Percentiles rank a stretch among this genome's conserved stretches.
phyloP scores from a whole-genome alignment of 2,329 filamentous ascomycete genomes.

The Sclerotinia sclerotiorum region DNA sequence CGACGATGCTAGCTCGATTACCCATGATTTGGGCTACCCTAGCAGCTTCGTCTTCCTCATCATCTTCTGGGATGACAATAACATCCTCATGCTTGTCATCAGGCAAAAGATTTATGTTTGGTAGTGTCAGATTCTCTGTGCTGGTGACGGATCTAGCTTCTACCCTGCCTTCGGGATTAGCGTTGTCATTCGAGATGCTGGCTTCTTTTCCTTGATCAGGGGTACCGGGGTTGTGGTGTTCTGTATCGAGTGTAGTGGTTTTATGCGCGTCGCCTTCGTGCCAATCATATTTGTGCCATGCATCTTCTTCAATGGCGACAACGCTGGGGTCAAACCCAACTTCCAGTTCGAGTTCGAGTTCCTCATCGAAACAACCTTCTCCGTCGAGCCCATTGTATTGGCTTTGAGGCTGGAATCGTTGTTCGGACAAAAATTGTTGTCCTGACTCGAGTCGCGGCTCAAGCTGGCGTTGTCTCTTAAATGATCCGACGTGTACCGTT shows the following conservation, averaged over 20 bases:
- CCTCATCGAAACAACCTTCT: not conserved
- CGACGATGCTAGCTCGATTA: not conserved
- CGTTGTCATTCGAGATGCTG: not conserved
- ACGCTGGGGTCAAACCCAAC: too few relatives aligned
- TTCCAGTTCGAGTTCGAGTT: too few relatives aligned
- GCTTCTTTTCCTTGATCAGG: not conserved
- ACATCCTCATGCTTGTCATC: not conserved
- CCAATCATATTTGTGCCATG: not conserved
- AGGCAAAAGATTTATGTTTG: not conserved
- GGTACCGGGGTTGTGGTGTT: not conserved
- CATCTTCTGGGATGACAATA: not conserved
- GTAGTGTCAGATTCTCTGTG: not conserved
- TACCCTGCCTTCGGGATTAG: not conserved
- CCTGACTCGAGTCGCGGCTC: too few relatives aligned
- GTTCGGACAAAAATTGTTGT: not conserved
- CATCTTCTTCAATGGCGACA: not conserved
- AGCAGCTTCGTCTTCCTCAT: too few relatives aligned
- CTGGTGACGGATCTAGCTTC: too few relatives aligned
- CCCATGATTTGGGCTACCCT: too few relatives aligned
- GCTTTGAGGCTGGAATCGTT: too few relatives aligned
- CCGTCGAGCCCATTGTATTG: not conserved
- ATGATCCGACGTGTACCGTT: not conserved
- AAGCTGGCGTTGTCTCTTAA: not conserved
- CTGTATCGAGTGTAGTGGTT: accelerated
- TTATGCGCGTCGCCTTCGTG: too few relatives aligned